These are phyloP conservation scores for Picochlorum sp. DNA, from an alignment of 139 green algal species.

Conservation along the genomic window DNA sequence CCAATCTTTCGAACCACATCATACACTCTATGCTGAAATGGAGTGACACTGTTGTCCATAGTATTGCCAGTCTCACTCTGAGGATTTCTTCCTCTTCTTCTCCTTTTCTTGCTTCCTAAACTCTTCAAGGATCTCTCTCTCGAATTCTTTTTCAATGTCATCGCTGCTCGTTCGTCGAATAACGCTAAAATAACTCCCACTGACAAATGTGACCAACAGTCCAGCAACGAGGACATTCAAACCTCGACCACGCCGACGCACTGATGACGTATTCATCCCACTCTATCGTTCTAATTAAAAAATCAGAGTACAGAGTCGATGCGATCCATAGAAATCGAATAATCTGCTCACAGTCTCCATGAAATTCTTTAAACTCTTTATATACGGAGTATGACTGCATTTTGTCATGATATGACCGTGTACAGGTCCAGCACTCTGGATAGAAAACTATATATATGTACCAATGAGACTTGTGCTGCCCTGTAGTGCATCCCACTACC, in stretches of 20 bases:
- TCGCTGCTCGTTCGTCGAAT: constrained; percentile 31
- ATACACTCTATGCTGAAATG: constrained; percentile 52
- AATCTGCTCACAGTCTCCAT: too few relatives aligned
- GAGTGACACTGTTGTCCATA: constrained; percentile 22
- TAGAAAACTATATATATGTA: too few relatives aligned
- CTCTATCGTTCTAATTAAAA: too few relatives aligned
- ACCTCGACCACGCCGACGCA: not conserved
- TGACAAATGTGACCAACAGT: constrained; percentile 29
- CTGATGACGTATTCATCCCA: too few relatives aligned
- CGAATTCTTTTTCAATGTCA: constrained; percentile 40
- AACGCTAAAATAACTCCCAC: constrained; percentile 39
- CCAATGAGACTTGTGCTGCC: too few relatives aligned
- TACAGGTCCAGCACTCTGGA: too few relatives aligned
- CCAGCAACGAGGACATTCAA: constrained; percentile 27
- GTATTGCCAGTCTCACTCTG: constrained; percentile 13
- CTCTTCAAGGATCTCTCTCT: constrained; percentile 26
- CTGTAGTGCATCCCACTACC: too few relatives aligned
- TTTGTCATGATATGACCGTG: too few relatives aligned
- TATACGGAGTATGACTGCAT: too few relatives aligned
- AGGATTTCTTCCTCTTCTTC: not conserved
- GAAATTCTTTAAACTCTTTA: too few relatives aligned
- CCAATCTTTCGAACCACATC: constrained; percentile 50
- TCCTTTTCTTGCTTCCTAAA: constrained; percentile 23
- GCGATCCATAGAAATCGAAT: too few relatives aligned
- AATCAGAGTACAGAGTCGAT: too few relatives aligned